Percentiles rank a stretch among this genome's conserved stretches.
These are phyloP conservation scores for Sporothrix brasiliensis DNA, from an alignment of 2,329 filamentous ascomycete genomes.

Conservation along the genomic window DNA sequence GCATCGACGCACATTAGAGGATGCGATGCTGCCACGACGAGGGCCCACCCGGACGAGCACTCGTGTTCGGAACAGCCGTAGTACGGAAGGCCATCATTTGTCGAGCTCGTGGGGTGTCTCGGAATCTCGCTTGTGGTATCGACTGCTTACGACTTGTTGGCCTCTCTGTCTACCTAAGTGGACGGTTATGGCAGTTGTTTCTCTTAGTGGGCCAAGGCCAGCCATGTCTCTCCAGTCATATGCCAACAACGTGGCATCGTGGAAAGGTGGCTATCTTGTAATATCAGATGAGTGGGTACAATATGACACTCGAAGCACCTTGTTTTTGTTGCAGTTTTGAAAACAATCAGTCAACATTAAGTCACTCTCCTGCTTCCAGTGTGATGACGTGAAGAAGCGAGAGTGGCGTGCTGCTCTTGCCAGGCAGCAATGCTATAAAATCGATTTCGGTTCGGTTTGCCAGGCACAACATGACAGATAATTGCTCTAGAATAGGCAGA, in stretches of 20 bases:
- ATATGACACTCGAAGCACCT: neutral
- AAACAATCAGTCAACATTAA: constrained; percentile 15
- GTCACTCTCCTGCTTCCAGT: neutral
- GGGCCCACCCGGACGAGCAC: neutral
- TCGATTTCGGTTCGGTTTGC: constrained; percentile 20
- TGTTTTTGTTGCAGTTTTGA: neutral
- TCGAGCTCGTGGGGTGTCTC: neutral
- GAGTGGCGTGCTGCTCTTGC: neutral
- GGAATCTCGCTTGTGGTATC: neutral
- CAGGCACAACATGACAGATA: constrained; percentile 21
- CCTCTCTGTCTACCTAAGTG: neutral
- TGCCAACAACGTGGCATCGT: neutral
- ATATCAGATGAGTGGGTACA: neutral
- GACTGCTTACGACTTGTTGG: neutral
- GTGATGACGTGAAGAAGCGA: neutral
- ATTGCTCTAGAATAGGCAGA: constrained; percentile 6
- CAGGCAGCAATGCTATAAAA: constrained; percentile 24
- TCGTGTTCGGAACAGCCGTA: constrained; percentile 22
- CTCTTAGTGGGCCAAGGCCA: neutral
- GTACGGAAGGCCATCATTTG: neutral
- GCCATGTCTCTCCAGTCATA: neutral
- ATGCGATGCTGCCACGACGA: constrained; percentile 25
- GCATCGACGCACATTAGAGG: constrained; percentile 23
- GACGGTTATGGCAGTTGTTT: neutral
- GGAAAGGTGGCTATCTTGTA: neutral